Conservation (phyloP, 495 filamentous ascomycete species). For the Penicillium argentinense region DNA sequence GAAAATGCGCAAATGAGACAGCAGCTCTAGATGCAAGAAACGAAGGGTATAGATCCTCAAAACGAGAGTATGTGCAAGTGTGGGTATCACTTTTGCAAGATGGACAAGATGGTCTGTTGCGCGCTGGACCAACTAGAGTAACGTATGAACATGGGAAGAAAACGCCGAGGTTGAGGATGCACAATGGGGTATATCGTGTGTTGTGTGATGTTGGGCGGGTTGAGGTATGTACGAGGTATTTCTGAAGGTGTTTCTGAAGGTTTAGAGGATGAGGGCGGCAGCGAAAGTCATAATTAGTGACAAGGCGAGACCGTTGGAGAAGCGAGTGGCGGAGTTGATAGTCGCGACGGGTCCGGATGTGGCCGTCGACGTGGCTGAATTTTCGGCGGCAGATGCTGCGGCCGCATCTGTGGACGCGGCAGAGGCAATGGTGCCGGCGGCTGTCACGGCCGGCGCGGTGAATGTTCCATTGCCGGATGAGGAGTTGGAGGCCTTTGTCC, state of each 20-base stretch:
- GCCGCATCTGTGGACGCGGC: background rate
- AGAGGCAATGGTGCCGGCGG: constrained; percentile 6
- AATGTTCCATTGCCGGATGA: constrained; percentile 18
- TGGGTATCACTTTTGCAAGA: constrained; percentile 3
- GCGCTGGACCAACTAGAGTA: background rate
- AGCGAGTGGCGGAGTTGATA: constrained; percentile 3
- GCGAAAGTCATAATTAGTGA: background rate
- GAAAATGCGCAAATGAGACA: constrained; percentile 14
- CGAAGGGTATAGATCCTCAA: constrained; percentile 1
- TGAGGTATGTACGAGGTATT: background rate
- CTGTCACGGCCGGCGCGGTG: constrained; percentile 8
- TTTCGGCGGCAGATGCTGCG: background rate
- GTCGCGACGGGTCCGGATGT: background rate
- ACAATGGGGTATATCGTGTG: background rate
- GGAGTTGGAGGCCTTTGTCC: constrained; percentile 16
- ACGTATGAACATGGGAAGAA: constrained; percentile 6
- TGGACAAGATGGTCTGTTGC: background rate
- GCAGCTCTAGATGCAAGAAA: constrained; percentile 13
- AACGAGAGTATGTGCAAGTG: constrained; percentile 3
- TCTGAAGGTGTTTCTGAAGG: too few species aligned
- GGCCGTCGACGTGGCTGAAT: background rate
- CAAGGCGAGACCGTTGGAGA: background rate
- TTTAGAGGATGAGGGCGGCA: background rate
- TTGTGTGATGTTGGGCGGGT: background rate
- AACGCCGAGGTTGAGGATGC: background rate